A percentile compares a stretch with the other conserved stretches of the same genome.
These are phyloP conservation scores for Cutaneotrichosporon arboriforme DNA, from an alignment of 1,284 basidiomycete genomes.

Conservation along the genomic window DNA sequence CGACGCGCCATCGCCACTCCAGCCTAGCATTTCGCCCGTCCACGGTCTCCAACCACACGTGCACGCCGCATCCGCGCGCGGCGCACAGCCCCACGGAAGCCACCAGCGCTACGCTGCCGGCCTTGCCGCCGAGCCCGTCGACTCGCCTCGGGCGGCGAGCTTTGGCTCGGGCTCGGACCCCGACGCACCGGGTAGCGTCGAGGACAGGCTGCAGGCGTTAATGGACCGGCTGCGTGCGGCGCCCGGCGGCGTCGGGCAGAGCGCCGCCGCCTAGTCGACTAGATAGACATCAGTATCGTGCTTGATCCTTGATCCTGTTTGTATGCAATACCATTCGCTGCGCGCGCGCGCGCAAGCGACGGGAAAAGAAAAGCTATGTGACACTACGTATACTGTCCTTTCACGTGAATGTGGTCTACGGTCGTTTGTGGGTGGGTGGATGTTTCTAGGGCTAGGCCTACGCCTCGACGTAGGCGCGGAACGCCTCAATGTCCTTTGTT, in stretches of 20 bases:
- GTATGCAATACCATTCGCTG: too few relatives aligned
- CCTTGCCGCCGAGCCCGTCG: neutral
- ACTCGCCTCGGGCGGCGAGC: conserved; percentile 26
- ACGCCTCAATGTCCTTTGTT: conserved; percentile 55
- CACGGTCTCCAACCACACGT: neutral
- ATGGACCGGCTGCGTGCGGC: conserved; percentile 34
- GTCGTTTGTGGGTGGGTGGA: neutral
- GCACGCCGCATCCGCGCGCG: neutral
- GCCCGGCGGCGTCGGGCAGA: conserved; percentile 13
- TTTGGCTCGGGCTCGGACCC: conserved; percentile 20
- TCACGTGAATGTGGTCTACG: neutral
- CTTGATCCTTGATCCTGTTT: too few relatives aligned
- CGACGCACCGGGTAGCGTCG: conserved; percentile 22
- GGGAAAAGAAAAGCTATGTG: too few relatives aligned
- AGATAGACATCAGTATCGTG: too few relatives aligned
- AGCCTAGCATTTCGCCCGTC: neutral
- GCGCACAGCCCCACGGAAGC: too few relatives aligned
- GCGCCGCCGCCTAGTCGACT: neutral
- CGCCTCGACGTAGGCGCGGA: conserved; percentile 67
- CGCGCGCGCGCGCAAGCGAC: too few relatives aligned
- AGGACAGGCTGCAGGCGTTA: conserved; percentile 42
- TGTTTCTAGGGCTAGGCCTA: too few relatives aligned
- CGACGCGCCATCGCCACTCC: conserved; percentile 4
- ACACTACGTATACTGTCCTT: too few relatives aligned
- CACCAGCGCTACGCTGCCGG: conserved; percentile 11